phyloP scores from a whole-genome alignment of 1,284 basidiomycete species.

The Ceratobasidium sp. region DNA sequence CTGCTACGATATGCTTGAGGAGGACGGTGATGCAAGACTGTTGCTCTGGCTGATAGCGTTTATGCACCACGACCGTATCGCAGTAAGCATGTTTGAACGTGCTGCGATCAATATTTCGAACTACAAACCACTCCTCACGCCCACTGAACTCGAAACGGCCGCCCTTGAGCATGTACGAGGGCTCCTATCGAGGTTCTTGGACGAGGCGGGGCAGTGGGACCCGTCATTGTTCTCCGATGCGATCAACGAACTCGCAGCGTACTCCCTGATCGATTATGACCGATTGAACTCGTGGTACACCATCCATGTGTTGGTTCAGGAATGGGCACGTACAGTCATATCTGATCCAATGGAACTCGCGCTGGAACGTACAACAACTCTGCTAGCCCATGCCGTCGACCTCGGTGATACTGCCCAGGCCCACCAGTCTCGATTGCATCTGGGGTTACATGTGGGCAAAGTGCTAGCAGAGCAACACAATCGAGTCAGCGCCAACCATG shows the following conservation, averaged over 20 bases:
- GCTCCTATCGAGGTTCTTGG: not conserved
- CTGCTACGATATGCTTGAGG: not conserved
- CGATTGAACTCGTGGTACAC: not conserved
- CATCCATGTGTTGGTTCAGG: slow-evolving; percentile 1
- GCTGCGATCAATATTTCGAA: not conserved
- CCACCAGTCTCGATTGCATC: too few relatives aligned
- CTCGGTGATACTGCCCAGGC: too few relatives aligned
- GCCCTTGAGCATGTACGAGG: not conserved
- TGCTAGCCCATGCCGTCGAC: not conserved
- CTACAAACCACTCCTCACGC: not conserved
- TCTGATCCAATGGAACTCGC: not conserved
- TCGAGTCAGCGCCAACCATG: not conserved
- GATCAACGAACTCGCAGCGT: slow-evolving; percentile 3
- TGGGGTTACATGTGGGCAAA: not conserved
- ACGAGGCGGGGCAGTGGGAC: not conserved
- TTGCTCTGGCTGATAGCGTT: slow-evolving; percentile 1
- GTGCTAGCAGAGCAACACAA: not conserved
- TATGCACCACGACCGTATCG: not conserved
- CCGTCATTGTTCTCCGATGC: not conserved
- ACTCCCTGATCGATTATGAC: slow-evolving; percentile 9
- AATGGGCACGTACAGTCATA: not conserved
- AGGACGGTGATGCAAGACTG: not conserved
- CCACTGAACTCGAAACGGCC: not conserved
- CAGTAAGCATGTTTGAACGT: slow-evolving; percentile 8
- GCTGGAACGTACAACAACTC: not conserved